Evolutionary conservation across 345 rosid genomes (phyloP).

Genomic region (Lenwebbia sp.): DNA sequence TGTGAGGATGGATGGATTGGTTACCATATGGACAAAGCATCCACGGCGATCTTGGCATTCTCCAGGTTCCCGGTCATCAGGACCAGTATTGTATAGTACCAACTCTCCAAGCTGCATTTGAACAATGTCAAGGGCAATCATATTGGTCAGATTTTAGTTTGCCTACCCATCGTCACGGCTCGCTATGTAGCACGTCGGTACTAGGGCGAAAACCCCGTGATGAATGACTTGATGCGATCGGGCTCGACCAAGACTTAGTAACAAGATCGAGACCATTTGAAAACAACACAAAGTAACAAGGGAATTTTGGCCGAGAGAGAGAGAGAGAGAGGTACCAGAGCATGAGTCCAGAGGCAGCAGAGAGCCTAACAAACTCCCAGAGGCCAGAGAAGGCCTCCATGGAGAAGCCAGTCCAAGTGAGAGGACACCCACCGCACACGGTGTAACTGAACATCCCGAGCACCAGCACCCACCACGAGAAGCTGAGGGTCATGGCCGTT

Average conservation of each 20-base stretch:
- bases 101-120: slow-evolving; percentile 65
- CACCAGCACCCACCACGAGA: slow-evolving; percentile 66
- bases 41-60: slow-evolving; percentile 65
- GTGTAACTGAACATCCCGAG: slow-evolving; percentile 29
- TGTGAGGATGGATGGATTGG: not conserved
- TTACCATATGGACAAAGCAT: slow-evolving; percentile 82
- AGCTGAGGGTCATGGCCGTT: slow-evolving; percentile 32
- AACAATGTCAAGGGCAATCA: not conserved
- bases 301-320: not conserved
- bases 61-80: slow-evolving; percentile 72
- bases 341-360: slow-evolving; percentile 79
- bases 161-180: not conserved
- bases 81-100: slow-evolving; percentile 77
- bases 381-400: slow-evolving; percentile 63
- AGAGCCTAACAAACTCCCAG: slow-evolving; percentile 67
- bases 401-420: slow-evolving; percentile 78
- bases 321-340: slow-evolving; percentile 29
- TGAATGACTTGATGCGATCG: not conserved
- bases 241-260: not conserved
- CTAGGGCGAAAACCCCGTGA: not conserved
- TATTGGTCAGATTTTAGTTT: not conserved
- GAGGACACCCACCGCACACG: slow-evolving; percentile 54
- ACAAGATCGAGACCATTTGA: not conserved
- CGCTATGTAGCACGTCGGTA: not conserved
- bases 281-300: too few relatives aligned